Conservation (phyloP, 148 eudicot species). For the Rhododendron simsii region DNA sequence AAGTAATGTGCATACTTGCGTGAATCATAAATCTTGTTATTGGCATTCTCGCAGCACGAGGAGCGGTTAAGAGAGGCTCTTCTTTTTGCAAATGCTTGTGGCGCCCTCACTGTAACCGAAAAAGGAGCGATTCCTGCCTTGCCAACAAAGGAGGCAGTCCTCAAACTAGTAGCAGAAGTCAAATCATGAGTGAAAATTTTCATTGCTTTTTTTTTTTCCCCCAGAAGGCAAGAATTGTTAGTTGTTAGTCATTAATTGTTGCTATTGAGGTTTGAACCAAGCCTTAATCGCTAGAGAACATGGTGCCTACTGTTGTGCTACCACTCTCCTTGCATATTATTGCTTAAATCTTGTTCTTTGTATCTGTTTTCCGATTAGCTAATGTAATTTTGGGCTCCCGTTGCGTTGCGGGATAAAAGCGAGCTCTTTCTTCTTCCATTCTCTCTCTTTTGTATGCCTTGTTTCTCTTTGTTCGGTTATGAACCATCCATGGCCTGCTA, state of each 20-base stretch:
- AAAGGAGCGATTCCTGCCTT: constrained; percentile 80
- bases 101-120: constrained; percentile 70
- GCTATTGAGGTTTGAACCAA: neutral
- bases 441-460: neutral
- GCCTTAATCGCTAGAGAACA: neutral
- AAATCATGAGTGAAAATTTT: constrained; percentile 7
- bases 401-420: neutral
- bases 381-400: constrained; percentile 1
- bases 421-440: neutral
- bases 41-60: constrained; percentile 52
- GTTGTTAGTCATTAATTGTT: neutral
- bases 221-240: neutral
- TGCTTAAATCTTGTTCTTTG: neutral
- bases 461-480: neutral
- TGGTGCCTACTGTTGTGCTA: neutral
- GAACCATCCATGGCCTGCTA: neutral
- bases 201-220: neutral
- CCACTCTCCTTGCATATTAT: neutral
- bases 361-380: constrained; percentile 4
- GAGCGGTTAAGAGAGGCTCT: constrained; percentile 55
- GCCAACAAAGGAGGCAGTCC: constrained; percentile 61
- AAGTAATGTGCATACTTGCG: neutral
- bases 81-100: constrained; percentile 78
- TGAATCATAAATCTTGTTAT: neutral
- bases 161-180: constrained; percentile 34